Conservation (phyloP, 225 moss, liverwort and hornwort species). For the Lunularia cruciata region DNA sequence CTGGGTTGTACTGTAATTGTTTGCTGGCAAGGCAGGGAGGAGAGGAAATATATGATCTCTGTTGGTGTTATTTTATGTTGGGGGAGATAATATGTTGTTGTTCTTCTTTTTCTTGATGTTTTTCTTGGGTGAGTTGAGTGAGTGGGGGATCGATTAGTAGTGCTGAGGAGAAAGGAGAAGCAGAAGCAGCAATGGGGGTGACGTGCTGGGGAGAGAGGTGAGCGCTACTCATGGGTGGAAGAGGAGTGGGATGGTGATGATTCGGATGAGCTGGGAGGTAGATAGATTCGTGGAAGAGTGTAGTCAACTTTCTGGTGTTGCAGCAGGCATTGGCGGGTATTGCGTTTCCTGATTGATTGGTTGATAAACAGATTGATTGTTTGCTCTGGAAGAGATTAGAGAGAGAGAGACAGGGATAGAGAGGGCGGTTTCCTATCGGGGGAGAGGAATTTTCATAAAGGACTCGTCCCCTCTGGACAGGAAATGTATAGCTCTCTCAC, state of each 20-base stretch:
- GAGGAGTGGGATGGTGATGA: neutral
- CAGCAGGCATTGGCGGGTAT: no score
- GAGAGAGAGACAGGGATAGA: neutral
- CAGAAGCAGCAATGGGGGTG: neutral
- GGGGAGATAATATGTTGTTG: neutral
- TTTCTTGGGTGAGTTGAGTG: no score
- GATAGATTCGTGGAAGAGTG: neutral
- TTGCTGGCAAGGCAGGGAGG: neutral
- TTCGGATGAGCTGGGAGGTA: neutral
- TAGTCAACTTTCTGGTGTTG: neutral
- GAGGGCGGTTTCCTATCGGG: neutral
- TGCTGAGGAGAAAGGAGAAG: neutral
- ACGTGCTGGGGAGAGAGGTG: slow-evolving; percentile 12
- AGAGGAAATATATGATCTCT: neutral
- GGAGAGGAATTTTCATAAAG: neutral
- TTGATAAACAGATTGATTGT: neutral
- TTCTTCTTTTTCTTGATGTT: no score
- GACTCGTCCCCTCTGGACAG: slow-evolving; percentile 18
- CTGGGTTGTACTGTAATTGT: neutral
- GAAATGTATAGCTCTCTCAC: neutral
- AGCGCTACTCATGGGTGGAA: neutral
- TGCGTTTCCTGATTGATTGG: neutral
- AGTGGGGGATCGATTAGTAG: neutral
- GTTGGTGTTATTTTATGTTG: neutral
- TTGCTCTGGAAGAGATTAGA: slow-evolving; percentile 9